Percentiles rank a stretch among this genome's conserved stretches.
These are phyloP conservation scores for Skeletonema marinoi DNA, from an alignment of 108 stramenopile species.

Conservation along the genomic window DNA sequence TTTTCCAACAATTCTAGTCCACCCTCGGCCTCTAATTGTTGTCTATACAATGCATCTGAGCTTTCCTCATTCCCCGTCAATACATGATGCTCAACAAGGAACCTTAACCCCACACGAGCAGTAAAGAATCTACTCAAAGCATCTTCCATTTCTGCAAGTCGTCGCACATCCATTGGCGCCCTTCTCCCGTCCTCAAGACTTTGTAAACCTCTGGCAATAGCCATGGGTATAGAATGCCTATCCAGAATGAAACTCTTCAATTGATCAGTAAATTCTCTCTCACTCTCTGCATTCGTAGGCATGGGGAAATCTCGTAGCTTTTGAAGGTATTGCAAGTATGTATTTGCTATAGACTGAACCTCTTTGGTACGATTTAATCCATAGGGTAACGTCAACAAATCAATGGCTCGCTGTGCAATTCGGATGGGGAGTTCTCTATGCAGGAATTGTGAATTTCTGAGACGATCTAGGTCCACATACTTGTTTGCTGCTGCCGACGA, in stretches of 20 bases:
- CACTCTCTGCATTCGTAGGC: constrained; percentile 61
- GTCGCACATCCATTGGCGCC: constrained; percentile 37
- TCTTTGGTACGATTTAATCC: constrained; percentile 65
- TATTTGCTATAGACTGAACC: constrained; percentile 71
- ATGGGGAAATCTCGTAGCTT: constrained; percentile 59
- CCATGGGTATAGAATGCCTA: constrained; percentile 73
- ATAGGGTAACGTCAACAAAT: constrained; percentile 84
- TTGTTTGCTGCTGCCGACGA: constrained; percentile 15
- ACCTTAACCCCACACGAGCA: constrained; percentile 88
- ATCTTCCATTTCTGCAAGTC: constrained; percentile 84
- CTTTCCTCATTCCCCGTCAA: constrained; percentile 51
- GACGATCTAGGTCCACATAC: constrained; percentile 50
- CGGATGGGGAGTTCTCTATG: constrained; percentile 90
- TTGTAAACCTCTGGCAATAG: constrained; percentile 67
- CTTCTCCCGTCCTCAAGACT: constrained; percentile 54
- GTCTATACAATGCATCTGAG: constrained; percentile 35
- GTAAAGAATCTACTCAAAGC: constrained; percentile 91
- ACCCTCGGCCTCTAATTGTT: constrained; percentile 35
- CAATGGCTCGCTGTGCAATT: constrained; percentile 89
- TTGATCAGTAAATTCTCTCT: constrained; percentile 64
- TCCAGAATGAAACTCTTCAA: constrained; percentile 61
- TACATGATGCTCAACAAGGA: constrained; percentile 92
- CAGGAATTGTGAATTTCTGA: constrained; percentile 90
- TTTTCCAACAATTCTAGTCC: constrained; percentile 28
- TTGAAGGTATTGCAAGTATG: constrained; percentile 76